Conservation (phyloP, 768 basidiomycete species). For the Pulveroboletus sp. region DNA sequence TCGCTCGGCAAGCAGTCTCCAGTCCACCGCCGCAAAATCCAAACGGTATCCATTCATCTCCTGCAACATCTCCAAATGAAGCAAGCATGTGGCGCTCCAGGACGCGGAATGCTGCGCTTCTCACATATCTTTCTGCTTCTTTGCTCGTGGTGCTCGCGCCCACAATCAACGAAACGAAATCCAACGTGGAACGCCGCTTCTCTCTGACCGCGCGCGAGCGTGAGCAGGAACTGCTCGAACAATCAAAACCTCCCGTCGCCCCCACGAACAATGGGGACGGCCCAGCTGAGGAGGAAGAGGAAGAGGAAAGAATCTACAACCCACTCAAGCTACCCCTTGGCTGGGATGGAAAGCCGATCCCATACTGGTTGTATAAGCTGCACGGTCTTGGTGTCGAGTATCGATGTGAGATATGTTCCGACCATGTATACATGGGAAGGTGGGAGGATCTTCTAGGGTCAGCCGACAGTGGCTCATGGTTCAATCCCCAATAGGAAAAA, state of each 20-base stretch:
- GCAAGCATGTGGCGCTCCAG: constrained; percentile 40
- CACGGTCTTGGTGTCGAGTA: constrained; percentile 99
- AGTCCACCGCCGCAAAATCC: constrained; percentile 33
- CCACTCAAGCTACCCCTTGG: constrained; percentile 95
- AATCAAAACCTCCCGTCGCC: constrained; percentile 48
- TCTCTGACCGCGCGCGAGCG: constrained; percentile 97
- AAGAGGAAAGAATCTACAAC: constrained; percentile 96
- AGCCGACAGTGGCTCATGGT: constrained; percentile 13
- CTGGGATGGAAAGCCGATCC: constrained; percentile 99
- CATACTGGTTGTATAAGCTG: constrained; percentile 97
- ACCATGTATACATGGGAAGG: constrained; percentile 96
- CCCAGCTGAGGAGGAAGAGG: constrained; percentile 81
- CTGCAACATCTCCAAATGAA: constrained; percentile 34
- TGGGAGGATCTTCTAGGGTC: constrained; percentile 30
- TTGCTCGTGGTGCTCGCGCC: constrained; percentile 64
- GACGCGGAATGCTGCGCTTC: constrained; percentile 61
- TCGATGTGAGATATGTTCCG: constrained; percentile 95
- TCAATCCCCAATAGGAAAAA: constrained; percentile 64
- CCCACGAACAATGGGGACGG: constrained; percentile 43
- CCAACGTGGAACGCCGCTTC: constrained; percentile 94
- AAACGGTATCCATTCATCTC: constrained; percentile 26
- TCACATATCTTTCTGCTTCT: constrained; percentile 66
- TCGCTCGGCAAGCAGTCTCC: constrained; percentile 64
- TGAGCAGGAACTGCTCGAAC: constrained; percentile 87
- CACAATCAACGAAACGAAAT: constrained; percentile 84